Conservation (phyloP, 306 rosid species). For the Abrus pulchellus region DNA sequence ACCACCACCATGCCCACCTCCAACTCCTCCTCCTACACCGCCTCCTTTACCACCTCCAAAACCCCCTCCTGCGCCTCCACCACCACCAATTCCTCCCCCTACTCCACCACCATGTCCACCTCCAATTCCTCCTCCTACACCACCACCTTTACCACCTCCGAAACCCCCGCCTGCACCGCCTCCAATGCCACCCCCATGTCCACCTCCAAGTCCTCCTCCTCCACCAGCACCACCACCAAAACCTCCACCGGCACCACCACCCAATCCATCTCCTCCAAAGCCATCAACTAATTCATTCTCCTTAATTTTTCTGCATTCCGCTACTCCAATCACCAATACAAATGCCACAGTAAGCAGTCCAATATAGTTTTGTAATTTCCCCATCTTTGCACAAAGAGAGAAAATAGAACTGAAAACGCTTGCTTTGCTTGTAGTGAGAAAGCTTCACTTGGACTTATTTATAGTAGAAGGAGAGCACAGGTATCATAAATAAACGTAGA, state of each 20-base stretch:
- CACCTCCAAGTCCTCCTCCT: constrained; percentile 48
- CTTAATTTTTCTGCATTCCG: constrained; percentile 61
- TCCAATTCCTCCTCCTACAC: constrained; percentile 29
- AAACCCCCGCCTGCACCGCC: constrained; percentile 46
- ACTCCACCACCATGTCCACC: constrained; percentile 32
- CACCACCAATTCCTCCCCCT: constrained; percentile 54
- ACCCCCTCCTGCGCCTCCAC: constrained; percentile 33
- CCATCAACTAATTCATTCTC: constrained; percentile 41
- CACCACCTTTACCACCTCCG: constrained; percentile 50
- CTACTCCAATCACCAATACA: constrained; percentile 53
- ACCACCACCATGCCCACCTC: constrained; percentile 9
- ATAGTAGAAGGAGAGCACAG: constrained; percentile 49
- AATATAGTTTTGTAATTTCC: constrained; percentile 47
- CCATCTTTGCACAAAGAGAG: constrained; percentile 53
- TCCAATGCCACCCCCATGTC: constrained; percentile 41
- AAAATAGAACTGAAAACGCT: neutral
- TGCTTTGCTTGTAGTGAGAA: constrained; percentile 35
- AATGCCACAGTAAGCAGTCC: constrained; percentile 57
- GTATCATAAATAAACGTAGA: constrained; percentile 58
- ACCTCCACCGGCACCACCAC: constrained; percentile 54
- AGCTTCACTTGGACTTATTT: constrained; percentile 41
- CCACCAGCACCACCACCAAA: constrained; percentile 49
- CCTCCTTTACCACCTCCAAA: neutral
- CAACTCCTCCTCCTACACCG: constrained; percentile 39
- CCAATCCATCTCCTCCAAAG: constrained; percentile 44